Evolutionary conservation across 305 asterid genomes (phyloP).

Genomic region (Solanum chacoense): DNA sequence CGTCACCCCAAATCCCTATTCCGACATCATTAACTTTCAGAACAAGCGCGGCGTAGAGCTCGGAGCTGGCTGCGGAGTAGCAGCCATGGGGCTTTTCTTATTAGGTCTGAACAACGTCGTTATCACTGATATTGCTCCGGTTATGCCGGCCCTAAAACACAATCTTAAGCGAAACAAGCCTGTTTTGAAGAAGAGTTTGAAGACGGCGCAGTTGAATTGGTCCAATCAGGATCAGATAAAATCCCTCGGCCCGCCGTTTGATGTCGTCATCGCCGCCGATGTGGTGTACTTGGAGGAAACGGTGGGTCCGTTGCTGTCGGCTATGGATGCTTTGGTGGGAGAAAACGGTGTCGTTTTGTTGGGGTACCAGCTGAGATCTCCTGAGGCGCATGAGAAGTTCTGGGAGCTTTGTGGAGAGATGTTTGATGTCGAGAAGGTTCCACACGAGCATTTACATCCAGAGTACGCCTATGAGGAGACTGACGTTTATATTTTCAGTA

Average conservation of each 20-base stretch:
- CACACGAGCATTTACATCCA: slow-evolving; percentile 75
- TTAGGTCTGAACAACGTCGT: slow-evolving; percentile 70
- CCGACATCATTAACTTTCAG: slow-evolving; percentile 52
- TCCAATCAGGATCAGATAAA: slow-evolving; percentile 51
- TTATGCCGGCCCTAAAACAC: slow-evolving; percentile 89
- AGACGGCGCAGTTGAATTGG: slow-evolving; percentile 62
- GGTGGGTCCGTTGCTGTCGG: slow-evolving; percentile 51
- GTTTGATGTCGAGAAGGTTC: slow-evolving; percentile 62
- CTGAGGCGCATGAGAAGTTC: slow-evolving; percentile 68
- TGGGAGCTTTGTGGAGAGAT: slow-evolving; percentile 49
- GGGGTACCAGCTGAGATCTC: slow-evolving; percentile 80
- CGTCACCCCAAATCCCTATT: slow-evolving; percentile 48
- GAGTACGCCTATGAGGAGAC: slow-evolving; percentile 83
- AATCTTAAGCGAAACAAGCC: slow-evolving; percentile 74
- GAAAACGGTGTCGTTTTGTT: slow-evolving; percentile 75
- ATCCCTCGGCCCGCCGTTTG: slow-evolving; percentile 59
- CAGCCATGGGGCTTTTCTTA: slow-evolving; percentile 72
- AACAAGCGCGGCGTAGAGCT: slow-evolving; percentile 70
- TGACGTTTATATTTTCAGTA: slow-evolving; percentile 49
- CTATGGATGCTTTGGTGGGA: slow-evolving; percentile 54
- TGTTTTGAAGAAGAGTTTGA: slow-evolving; percentile 45
- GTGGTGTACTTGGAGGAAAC: slow-evolving; percentile 85
- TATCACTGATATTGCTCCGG: slow-evolving; percentile 80
- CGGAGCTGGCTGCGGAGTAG: slow-evolving; percentile 90
- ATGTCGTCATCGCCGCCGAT: slow-evolving; percentile 68